Conservation (phyloP, 1,139 yeast species). For the Kodamaea ohmeri region DNA sequence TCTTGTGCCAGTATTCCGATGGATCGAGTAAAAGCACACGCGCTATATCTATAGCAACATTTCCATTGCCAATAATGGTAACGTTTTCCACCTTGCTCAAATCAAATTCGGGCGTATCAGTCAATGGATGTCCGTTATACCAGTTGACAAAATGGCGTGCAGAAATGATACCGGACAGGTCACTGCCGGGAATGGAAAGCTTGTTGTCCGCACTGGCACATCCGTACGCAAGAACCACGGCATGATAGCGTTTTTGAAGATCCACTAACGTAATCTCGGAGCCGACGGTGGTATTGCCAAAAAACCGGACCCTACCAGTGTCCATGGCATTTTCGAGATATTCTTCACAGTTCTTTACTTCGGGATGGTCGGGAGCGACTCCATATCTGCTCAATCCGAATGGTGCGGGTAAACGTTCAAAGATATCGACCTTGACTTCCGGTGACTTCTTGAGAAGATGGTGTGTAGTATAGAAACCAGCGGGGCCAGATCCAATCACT, state of each 20-base stretch:
- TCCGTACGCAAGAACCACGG: conserved; percentile 81
- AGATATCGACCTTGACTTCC: conserved; percentile 56
- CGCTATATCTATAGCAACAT: conserved; percentile 93
- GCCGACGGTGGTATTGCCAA: conserved; percentile 74
- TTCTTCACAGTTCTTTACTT: conserved; percentile 86
- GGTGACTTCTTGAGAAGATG: conserved; percentile 55
- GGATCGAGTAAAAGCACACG: conserved; percentile 66
- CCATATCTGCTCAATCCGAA: conserved; percentile 91
- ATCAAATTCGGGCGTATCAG: conserved; percentile 21
- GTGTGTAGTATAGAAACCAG: conserved; percentile 89
- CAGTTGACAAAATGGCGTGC: conserved; percentile 91
- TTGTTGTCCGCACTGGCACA: conserved; percentile 59
- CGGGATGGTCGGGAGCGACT: conserved; percentile 99
- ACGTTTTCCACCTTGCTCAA: conserved; percentile 63
- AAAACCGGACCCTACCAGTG: conserved; percentile 50
- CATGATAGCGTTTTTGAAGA: conserved; percentile 59
- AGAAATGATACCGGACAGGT: conserved; percentile 63
- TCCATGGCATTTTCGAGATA: conserved; percentile 65
- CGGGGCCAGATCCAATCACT: conserved; percentile 93
- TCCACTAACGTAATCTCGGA: conserved; percentile 49
- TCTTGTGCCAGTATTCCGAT: conserved; percentile 53
- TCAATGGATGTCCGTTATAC: conserved; percentile 86
- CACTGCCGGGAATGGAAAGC: conserved; percentile 60
- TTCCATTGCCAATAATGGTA: conserved; percentile 91
- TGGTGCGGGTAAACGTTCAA: conserved; percentile 85